Evolutionary conservation across 2,329 filamentous ascomycete species (phyloP).

Genomic region (Arachnomyces sp.): DNA sequence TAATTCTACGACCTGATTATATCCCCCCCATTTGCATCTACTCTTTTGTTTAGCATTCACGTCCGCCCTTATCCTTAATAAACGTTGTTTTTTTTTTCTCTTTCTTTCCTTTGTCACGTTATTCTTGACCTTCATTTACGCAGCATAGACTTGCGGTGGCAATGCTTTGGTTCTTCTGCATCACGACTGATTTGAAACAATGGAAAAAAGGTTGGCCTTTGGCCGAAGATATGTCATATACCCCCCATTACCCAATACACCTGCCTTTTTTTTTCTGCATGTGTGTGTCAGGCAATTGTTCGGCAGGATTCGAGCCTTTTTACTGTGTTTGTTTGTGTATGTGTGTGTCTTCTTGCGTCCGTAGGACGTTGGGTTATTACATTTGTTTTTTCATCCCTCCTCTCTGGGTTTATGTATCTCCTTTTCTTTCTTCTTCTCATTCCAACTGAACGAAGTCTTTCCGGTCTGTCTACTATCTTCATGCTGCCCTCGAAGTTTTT

Average conservation of each 20-base stretch:
- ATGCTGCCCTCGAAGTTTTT: conserved; percentile 9
- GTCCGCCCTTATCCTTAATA: conserved; percentile 9
- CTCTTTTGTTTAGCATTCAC: neutral
- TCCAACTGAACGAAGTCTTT: conserved; percentile 9
- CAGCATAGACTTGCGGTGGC: conserved; percentile 20
- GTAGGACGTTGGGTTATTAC: conserved; percentile 1
- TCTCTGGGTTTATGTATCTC: conserved; percentile 14
- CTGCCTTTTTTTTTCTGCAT: conserved; percentile 10
- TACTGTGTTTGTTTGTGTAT: too few species aligned
- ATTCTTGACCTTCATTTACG: conserved; percentile 10
- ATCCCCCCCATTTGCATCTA: conserved; percentile 5
- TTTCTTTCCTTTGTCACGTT: conserved; percentile 17
- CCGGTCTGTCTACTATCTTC: conserved; percentile 12
- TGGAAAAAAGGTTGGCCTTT: too few species aligned
- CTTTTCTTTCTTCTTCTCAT: conserved; percentile 8
- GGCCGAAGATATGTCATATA: conserved; percentile 18
- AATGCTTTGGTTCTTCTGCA: conserved; percentile 15
- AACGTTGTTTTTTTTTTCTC: conserved; percentile 20
- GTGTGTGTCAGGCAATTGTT: conserved; percentile 7
- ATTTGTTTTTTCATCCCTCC: conserved; percentile 11
- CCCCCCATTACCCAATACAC: conserved; percentile 18
- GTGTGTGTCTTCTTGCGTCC: conserved; percentile 10
- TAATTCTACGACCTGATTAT: conserved; percentile 8
- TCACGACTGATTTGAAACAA: conserved; percentile 20
- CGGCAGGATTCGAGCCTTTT: neutral